Base-by-base conservation (phyloP, 2,329 filamentous ascomycete species). In the Cladophialophora carrionii region DNA sequence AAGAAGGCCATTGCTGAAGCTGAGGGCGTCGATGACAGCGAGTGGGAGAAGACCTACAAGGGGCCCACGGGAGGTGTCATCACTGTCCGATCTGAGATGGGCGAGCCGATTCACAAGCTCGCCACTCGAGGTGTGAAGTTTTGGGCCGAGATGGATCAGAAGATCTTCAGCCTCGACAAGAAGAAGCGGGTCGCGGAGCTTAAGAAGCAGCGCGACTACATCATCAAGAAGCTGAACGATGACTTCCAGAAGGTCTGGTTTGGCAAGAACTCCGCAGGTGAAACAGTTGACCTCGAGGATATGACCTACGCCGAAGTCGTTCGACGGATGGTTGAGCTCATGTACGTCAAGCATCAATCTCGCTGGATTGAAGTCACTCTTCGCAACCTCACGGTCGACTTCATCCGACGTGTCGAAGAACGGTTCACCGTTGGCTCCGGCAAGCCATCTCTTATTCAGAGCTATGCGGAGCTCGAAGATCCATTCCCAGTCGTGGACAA, bases 201-300 rank as follows among this genome's bases (percentile, higher is more conserved):
- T 49, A 91, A 92, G 82, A 96, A 95, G 81, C 89, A 90, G 75
- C 89, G 91, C 59, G 88, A 91, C 56, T 90, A 96, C 80, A 96
- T 96, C 77, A 96, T 97, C 80, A 90, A 93, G 83, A 95, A 94
- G 78, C 87, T 97, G 72, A 97, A 97, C 74, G 92, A 93, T 70
- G 92, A 97, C 77, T 97, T 93, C 83, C 92, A 96, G 73, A 96
- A 96, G 82, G 91, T 96, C 10, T 97, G 93, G 93, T 97, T 97
- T 74, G 93, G 92, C 61, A 87, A 88, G 71, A 95, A 96, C 81
- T 87, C 88, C 74, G 85, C 85, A 57, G 91, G 92, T 61, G 83
- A 93, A 76, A 87, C 91, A 8, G 90, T 93, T 26, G 93, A 97
- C 70, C 84, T 97, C 0, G 92, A 96, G 75, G 92, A 96, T 75